A percentile compares a stretch with the other conserved stretches of the same genome.
Conservation (phyloP, 495 filamentous ascomycete genomes). For the Trichoderma virens region DNA sequence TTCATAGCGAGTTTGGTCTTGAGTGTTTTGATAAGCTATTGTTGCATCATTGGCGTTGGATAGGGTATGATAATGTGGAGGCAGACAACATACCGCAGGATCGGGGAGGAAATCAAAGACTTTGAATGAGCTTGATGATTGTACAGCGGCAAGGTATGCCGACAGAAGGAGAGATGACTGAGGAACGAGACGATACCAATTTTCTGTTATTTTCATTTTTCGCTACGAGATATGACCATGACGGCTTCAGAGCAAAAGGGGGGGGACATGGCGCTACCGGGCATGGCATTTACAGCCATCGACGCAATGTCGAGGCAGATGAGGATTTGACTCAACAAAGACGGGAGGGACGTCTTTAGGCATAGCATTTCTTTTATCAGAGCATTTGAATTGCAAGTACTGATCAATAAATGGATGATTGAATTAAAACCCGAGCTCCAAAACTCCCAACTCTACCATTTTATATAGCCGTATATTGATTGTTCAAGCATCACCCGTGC, state of each 20-base stretch:
- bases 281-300: neutral
- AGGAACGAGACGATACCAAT: neutral
- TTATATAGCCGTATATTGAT: neutral
- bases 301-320: neutral
- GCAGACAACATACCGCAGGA: neutral
- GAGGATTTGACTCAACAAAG: neutral
- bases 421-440: neutral
- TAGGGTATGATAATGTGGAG: constrained; percentile 4
- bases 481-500: no score
- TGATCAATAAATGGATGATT: constrained; percentile 1
- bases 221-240: neutral
- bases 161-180: neutral
- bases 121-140: neutral
- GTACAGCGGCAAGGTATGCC: neutral
- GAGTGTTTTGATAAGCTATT: neutral
- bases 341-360: neutral
- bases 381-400: neutral
- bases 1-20: neutral
- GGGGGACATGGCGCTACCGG: neutral
- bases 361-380: neutral
- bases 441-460: neutral
- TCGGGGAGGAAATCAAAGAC: neutral
- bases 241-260: neutral
- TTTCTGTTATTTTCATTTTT: neutral
- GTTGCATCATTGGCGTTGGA: constrained; percentile 5